phyloP scores from a whole-genome alignment of 139 green algal genomes.

The Tetraselmis chui region DNA sequence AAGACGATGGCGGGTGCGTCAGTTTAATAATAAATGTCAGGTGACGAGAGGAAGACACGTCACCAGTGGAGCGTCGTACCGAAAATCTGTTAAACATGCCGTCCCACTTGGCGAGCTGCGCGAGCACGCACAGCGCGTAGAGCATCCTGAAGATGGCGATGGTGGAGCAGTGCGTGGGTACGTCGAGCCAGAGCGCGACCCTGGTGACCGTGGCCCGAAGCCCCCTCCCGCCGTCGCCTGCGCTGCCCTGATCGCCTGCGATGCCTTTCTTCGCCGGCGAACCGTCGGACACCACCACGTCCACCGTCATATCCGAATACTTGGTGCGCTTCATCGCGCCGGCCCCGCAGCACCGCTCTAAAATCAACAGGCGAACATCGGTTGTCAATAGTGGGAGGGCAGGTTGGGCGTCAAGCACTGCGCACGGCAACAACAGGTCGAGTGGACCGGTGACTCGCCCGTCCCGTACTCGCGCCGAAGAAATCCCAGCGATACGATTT shows the following conservation, averaged over 20 bases:
- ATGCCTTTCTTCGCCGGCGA: not conserved
- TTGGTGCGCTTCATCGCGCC: not conserved
- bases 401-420: not conserved
- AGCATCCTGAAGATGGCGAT: not conserved
- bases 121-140: not conserved
- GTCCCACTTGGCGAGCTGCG: not conserved
- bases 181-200: not conserved
- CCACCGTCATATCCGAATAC: not conserved
- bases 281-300: not conserved
- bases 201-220: not conserved
- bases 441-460: not conserved
- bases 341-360: no score
- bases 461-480: not conserved
- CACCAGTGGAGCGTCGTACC: not conserved
- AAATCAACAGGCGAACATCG: not conserved
- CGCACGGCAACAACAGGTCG: not conserved
- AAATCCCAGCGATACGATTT: no score
- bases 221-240: no score
- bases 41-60: not conserved
- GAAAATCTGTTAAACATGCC: not conserved
- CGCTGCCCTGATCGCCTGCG: not conserved
- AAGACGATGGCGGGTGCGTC: not conserved
- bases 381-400: not conserved
- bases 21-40: not conserved
- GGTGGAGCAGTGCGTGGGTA: not conserved